Percentiles rank a stretch among this genome's conserved stretches.
phyloP scores from a whole-genome alignment of 345 rosid genomes.

The Corchorus capsularis region DNA sequence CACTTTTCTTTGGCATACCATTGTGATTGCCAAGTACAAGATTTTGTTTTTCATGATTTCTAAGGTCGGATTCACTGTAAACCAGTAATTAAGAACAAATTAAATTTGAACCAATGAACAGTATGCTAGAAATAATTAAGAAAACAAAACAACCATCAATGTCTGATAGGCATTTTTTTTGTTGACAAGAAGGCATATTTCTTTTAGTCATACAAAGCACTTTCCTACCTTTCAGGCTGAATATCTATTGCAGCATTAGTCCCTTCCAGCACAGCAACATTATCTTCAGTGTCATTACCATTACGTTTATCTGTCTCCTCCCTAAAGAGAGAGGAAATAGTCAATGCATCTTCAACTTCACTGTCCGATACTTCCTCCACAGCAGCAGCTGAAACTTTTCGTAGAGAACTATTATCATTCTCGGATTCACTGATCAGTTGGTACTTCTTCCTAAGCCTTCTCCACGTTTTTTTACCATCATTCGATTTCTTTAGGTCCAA shows the following conservation, averaged over 20 bases:
- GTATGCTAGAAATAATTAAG: background rate
- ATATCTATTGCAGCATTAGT: background rate
- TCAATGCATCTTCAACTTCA: constrained; percentile 34
- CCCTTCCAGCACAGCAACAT: background rate
- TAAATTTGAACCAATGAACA: background rate
- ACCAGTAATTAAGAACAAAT: background rate
- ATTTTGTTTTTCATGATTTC: background rate
- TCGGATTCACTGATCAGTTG: constrained; percentile 44
- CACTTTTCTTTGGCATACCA: background rate
- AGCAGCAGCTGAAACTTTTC: background rate
- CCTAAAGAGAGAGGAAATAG: constrained; percentile 6
- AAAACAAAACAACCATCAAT: too few species aligned
- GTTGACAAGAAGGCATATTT: too few species aligned
- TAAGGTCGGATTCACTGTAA: background rate
- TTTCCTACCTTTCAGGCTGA: constrained; percentile 19
- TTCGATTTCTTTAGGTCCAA: constrained; percentile 13
- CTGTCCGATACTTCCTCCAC: background rate
- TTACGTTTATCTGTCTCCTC: background rate
- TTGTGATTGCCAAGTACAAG: background rate
- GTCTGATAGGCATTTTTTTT: too few species aligned
- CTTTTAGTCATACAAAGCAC: background rate
- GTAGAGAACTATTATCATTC: constrained; percentile 29
- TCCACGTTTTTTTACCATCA: constrained; percentile 28
- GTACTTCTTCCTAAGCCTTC: constrained; percentile 52
- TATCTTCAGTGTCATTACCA: background rate